phyloP scores from a whole-genome alignment of 2,329 filamentous ascomycete genomes.

The Alternaria atra region DNA sequence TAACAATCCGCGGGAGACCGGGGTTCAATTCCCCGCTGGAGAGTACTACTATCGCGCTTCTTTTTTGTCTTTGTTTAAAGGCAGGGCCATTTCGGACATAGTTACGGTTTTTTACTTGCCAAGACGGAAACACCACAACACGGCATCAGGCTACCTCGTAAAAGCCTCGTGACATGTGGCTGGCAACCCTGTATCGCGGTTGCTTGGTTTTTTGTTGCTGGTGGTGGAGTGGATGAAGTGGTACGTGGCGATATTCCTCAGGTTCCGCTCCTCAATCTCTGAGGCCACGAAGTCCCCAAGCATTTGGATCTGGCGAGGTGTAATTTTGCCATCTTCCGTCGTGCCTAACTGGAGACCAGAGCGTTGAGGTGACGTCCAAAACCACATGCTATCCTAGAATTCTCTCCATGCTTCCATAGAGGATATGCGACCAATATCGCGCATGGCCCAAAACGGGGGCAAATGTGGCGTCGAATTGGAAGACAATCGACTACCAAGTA shows the following conservation, averaged over 20 bases:
- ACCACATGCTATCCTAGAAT: neutral
- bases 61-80: neutral
- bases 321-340: neutral
- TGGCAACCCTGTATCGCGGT: neutral
- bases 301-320: neutral
- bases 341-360: neutral
- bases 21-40: slow-evolving; percentile 7
- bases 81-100: no score
- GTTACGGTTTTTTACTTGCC: neutral
- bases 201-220: neutral
- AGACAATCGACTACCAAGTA: neutral
- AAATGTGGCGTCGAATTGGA: neutral
- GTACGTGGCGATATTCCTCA: neutral
- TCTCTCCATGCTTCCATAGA: neutral
- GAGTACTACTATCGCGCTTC: neutral
- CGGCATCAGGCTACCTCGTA: neutral
- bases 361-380: neutral
- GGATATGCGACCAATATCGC: neutral
- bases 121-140: neutral
- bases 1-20: neutral
- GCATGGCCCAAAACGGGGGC: neutral
- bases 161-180: neutral
- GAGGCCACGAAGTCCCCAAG: neutral
- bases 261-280: neutral
- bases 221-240: neutral